These are phyloP conservation scores for Sporodiniella umbellata DNA, from an alignment of 371 early-diverging fungal genomes.

Conservation along the genomic window DNA sequence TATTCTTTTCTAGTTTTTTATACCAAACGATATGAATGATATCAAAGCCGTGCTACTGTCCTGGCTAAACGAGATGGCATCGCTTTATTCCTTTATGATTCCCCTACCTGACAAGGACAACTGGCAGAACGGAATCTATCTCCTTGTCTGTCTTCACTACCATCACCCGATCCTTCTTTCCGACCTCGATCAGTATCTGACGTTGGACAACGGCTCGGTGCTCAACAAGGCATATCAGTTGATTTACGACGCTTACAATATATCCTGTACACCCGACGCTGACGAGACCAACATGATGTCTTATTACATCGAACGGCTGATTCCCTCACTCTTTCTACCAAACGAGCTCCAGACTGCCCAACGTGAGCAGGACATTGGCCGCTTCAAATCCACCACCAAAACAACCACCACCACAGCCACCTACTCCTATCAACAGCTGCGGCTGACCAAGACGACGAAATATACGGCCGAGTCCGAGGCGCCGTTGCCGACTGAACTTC, in stretches of 20 bases:
- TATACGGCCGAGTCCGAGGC: constrained; percentile 9
- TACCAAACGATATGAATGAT: constrained; percentile 28
- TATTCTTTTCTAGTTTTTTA: constrained; percentile 17
- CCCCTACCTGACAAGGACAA: constrained; percentile 42
- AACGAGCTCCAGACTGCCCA: constrained; percentile 7
- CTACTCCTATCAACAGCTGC: constrained; percentile 30
- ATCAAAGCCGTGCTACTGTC: constrained; percentile 48
- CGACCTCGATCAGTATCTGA: constrained; percentile 37
- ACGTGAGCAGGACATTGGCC: constrained; percentile 17
- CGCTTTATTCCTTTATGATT: constrained; percentile 52
- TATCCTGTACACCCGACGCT: constrained; percentile 21
- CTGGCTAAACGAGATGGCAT: constrained; percentile 61
- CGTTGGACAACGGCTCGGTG: constrained; percentile 3
- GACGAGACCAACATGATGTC: constrained; percentile 1
- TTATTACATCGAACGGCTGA: background rate
- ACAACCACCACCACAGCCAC: constrained; percentile 31
- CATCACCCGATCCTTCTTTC: constrained; percentile 58
- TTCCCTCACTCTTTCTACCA: constrained; percentile 7
- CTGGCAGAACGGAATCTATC: constrained; percentile 66
- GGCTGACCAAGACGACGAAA: constrained; percentile 33
- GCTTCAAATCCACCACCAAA: constrained; percentile 8
- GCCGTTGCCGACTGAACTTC: constrained; percentile 13
- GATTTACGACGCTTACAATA: constrained; percentile 15
- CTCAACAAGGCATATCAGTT: constrained; percentile 18
- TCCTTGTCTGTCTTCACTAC: constrained; percentile 64